These are phyloP conservation scores for Adansonia grandidieri DNA, from an alignment of 441 rosid species.

Conservation along the genomic window DNA sequence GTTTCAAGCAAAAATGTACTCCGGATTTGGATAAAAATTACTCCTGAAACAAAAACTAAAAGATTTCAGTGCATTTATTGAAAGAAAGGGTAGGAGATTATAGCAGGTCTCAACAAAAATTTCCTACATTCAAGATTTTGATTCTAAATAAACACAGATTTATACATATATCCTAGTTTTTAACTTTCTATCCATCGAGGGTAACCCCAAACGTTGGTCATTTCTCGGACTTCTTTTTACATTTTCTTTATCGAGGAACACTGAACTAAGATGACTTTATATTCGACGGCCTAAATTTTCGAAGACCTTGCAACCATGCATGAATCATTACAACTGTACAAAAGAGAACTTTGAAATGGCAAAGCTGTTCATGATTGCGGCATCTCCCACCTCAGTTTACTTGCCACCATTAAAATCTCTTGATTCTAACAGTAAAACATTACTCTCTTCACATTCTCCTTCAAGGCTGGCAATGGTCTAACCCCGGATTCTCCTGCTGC, in stretches of 20 bases:
- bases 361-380: slow-evolving; percentile 13
- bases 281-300: background rate
- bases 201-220: background rate
- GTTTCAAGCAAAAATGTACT: no score
- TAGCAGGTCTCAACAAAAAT: background rate
- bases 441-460: slow-evolving; percentile 97
- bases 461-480: slow-evolving; percentile 86
- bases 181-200: background rate
- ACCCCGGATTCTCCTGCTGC: slow-evolving; percentile 61
- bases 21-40: no score
- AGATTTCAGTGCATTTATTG: background rate
- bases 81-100: background rate
- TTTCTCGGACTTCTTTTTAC: background rate
- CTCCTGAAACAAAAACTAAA: no score
- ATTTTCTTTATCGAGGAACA: background rate
- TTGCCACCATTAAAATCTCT: background rate
- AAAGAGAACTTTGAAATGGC: background rate
- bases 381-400: slow-evolving; percentile 16
- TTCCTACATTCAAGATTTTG: background rate
- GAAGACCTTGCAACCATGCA: slow-evolving; percentile 28
- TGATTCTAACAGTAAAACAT: slow-evolving; percentile 85
- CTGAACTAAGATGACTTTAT: background rate
- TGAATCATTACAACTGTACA: slow-evolving; percentile 26
- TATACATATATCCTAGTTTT: background rate
- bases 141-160: background rate